Conservation (phyloP, 2,329 filamentous ascomycete species). For the Pseudogymnoascus sp. region DNA sequence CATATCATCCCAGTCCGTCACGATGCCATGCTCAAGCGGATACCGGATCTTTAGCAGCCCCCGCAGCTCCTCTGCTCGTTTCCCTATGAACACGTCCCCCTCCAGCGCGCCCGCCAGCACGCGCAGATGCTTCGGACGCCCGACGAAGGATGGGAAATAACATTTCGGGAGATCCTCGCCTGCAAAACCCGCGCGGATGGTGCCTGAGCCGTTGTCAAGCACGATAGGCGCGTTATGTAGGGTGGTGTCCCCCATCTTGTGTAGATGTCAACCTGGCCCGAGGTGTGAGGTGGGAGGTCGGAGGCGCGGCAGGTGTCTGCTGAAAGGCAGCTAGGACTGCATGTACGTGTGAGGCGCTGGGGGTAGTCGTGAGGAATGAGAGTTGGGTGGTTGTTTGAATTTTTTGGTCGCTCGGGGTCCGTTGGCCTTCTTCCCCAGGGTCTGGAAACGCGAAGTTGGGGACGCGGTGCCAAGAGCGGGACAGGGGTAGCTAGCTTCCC, state of each 20-base stretch:
- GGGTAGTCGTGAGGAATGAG: background rate
- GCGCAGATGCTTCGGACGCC: slow-evolving; percentile 86
- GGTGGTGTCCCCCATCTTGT: slow-evolving; percentile 52
- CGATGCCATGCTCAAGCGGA: slow-evolving; percentile 92
- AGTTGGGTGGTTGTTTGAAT: background rate
- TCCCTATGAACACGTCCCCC: slow-evolving; percentile 94
- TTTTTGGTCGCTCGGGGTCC: slow-evolving; percentile 1
- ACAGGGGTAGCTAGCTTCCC: slow-evolving; percentile 10
- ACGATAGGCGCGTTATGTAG: slow-evolving; percentile 98
- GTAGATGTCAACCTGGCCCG: background rate
- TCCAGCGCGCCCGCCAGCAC: slow-evolving; percentile 95
- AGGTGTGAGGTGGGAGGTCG: background rate
- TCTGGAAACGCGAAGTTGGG: slow-evolving; percentile 8
- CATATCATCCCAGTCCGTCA: slow-evolving; percentile 99
- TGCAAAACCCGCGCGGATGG: slow-evolving; percentile 92
- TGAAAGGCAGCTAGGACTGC: background rate
- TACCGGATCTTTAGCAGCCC: slow-evolving; percentile 93
- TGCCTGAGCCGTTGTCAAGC: slow-evolving; percentile 97
- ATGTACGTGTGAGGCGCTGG: background rate
- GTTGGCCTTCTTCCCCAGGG: slow-evolving; percentile 3
- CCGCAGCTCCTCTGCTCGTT: slow-evolving; percentile 77
- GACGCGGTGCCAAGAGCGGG: slow-evolving; percentile 9
- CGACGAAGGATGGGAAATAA: slow-evolving; percentile 95
- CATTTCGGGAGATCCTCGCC: slow-evolving; percentile 94
- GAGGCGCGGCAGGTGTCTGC: background rate